These are phyloP conservation scores for Backusella liffmaniae DNA, from an alignment of 192 early-diverging fungal species.

Conservation along the genomic window DNA sequence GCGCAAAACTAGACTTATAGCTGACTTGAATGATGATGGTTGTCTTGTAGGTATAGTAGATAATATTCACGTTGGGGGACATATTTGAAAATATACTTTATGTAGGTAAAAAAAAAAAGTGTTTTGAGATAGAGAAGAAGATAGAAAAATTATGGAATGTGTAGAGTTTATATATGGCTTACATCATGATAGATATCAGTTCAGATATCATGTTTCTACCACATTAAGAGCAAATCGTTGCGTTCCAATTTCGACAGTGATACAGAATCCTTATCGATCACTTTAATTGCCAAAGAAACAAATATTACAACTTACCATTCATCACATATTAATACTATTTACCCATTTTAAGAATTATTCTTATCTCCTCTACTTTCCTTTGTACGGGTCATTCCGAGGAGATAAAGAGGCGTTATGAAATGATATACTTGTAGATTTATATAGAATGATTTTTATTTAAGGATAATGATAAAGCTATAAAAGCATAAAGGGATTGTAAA, in stretches of 20 bases:
- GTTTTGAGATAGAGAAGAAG: neutral
- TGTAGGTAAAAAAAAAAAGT: neutral
- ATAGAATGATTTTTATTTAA: neutral
- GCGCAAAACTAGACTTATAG: neutral
- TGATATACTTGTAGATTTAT: no score
- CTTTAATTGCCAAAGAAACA: neutral
- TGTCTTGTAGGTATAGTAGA: neutral
- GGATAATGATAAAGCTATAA: slow-evolving; percentile 4
- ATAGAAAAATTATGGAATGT: neutral
- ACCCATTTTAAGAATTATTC: neutral
- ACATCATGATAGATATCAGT: slow-evolving; percentile 1
- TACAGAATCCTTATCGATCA: slow-evolving; percentile 3
- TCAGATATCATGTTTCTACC: neutral
- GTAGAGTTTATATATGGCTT: neutral
- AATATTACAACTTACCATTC: neutral
- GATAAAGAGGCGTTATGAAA: neutral
- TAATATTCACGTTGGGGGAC: neutral
- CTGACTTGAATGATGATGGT: neutral
- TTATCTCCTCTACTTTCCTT: neutral
- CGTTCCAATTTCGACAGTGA: neutral
- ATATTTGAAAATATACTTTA: neutral
- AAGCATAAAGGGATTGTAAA: neutral
- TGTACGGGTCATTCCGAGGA: slow-evolving; percentile 8
- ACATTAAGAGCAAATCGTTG: neutral
- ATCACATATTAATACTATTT: neutral